Conservation (phyloP, 306 rosid species). For the Alnus rubra region DNA sequence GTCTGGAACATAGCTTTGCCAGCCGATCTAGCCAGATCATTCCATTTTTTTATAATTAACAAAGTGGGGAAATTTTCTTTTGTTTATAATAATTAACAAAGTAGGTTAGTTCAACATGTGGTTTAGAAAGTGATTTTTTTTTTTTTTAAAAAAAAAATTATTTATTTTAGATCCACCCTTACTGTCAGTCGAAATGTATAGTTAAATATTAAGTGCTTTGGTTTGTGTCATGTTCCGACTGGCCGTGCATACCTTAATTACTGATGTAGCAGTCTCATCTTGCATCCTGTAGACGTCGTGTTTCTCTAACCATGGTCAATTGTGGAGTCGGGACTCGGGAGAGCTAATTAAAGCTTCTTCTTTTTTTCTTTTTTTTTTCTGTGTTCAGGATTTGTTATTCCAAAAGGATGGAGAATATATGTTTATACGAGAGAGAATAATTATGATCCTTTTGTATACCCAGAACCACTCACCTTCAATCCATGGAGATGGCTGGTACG, state of each 20-base stretch:
- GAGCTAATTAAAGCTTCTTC: not conserved
- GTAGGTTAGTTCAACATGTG: not conserved
- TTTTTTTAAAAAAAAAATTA: too few relatives aligned
- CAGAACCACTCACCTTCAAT: conserved; percentile 80
- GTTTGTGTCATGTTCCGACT: too few relatives aligned
- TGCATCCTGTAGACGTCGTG: not conserved
- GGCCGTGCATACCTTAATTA: too few relatives aligned
- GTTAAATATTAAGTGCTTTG: not conserved
- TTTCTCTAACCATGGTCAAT: conserved; percentile 1
- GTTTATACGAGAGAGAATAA: conserved; percentile 92
- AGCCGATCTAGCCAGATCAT: conserved; percentile 38
- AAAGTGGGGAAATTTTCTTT: conserved; percentile 25
- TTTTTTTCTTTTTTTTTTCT: not conserved
- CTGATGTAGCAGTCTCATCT: too few relatives aligned
- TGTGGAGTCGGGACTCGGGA: not conserved
- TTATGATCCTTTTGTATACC: conserved; percentile 68
- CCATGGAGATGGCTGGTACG: conserved; percentile 99
- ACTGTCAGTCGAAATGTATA: not conserved
- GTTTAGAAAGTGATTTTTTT: not conserved
- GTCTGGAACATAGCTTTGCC: conserved; percentile 35
- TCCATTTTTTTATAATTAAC: conserved; percentile 33
- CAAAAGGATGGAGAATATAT: conserved; percentile 94
- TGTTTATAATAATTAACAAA: too few relatives aligned
- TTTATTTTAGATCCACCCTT: not conserved
- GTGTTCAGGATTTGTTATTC: conserved; percentile 77